phyloP scores from a whole-genome alignment of 2,329 filamentous ascomycete genomes.

The Annulohypoxylon truncatum region DNA sequence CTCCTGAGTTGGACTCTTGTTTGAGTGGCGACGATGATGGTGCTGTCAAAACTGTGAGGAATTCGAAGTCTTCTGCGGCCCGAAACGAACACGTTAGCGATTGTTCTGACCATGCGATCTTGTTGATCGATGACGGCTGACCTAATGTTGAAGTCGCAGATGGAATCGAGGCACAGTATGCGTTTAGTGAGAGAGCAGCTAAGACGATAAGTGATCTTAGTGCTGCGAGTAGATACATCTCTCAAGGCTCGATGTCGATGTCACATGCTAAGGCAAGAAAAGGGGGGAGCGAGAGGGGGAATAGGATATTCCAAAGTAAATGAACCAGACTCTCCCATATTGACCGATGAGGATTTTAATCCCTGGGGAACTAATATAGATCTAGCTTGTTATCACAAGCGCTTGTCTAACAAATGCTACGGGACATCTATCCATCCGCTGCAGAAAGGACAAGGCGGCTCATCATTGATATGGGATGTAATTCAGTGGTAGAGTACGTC shows the following conservation, averaged over 20 bases:
- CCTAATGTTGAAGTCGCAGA: neutral
- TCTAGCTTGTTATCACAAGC: neutral
- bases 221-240: conserved; percentile 3
- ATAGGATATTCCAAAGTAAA: neutral
- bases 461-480: neutral
- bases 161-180: neutral
- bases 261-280: neutral
- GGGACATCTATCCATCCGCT: too few relatives aligned
- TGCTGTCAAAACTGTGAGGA: neutral
- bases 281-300: neutral
- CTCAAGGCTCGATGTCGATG: neutral
- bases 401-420: neutral
- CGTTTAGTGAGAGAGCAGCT: neutral
- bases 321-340: neutral
- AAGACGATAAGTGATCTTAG: neutral
- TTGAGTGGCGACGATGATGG: neutral
- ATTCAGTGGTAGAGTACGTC: neutral
- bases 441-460: too few relatives aligned
- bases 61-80: conserved; percentile 2
- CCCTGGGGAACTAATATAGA: neutral
- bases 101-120: neutral
- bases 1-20: neutral
- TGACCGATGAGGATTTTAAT: neutral
- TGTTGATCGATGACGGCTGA: conserved; percentile 3
- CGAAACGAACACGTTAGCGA: neutral